Evolutionary conservation across 2,329 filamentous ascomycete genomes (phyloP), one percentile per base, ranked within the genome.

Genomic region (Trichoderma semiorbis): DNA sequence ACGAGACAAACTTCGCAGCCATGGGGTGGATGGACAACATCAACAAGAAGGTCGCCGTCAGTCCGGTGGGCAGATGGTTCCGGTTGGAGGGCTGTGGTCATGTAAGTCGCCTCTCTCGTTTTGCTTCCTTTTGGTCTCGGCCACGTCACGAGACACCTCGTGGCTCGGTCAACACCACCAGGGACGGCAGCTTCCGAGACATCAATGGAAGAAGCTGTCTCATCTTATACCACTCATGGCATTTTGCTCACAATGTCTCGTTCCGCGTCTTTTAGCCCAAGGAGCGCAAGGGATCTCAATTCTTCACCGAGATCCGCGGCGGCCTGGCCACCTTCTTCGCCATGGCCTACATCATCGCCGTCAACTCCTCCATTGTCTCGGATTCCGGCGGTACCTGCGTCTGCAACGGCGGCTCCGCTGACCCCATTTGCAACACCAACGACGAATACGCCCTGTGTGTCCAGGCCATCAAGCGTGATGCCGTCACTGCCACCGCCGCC

Each of bases 401-500:
- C 36, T 96, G 93, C 79, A 86, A 87, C 28, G 81, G 81, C 24
- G 84, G 82, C 43, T 74, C 78, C 3, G 85, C 83, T 16, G 87
- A 90, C 76, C 85, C 84, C 12, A 78, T 85, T 36, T 92, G 90
- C 79, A 75, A 77, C 53, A 73, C 73, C 60, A 85, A 92, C 78
- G 77, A 83, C 5, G 87, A 87, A 26, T 94, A 94, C 76, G 78
- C 86, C 73, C 81, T 91, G n/a, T 94, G 92, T 79, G 81, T 84
- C 74, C 80, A 85, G 76, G 87, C 86, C 74, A 80, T 95, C 78
- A 92, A 92, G 80, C 89, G 93, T 36, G 94, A 97, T 78, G 83
- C 95, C 50, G 91, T 97, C 69, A 97, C 94, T 7, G 93, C 92
- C 12, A 97, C 94, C 5, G 93, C 94, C 58, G 93, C 93, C 69